Base-by-base conservation (phyloP, 1,284 basidiomycete genomes). In the Cutaneotrichosporon dermatis region DNA sequence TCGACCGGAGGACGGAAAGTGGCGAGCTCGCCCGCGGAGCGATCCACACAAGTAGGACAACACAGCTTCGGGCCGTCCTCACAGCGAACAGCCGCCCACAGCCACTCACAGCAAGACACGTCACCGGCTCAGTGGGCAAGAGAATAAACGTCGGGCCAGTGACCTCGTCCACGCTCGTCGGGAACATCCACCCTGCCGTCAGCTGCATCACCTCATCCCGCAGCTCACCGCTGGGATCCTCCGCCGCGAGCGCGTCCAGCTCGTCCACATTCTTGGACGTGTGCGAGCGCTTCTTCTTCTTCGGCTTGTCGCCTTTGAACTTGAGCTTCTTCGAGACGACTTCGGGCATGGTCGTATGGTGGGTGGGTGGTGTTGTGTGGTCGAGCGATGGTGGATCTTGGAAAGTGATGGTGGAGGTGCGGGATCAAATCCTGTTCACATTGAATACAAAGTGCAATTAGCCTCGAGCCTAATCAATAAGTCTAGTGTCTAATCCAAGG, bases 251-350 rank as follows among this genome's bases (percentile, higher is more conserved):
- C 15, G 66, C 69, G 46, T 70, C 72, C 44, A 74, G 60, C 25
- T 72, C 68, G 42, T 71, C 74, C 11, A 65, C 67, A 33, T 61
- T 70, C 2, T 60, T 58, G 6, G 50, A 57, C 46, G 70, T 65
- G 58, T 78, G 77, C 6, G 72, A 69, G 52, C 77, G 62, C 71
- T 80, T 80, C 75, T 80, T 80, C 74, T 80, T 80, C 71, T 79
- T 77, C n/a, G 68, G 60, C 67, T 78, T 78, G 54, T 80, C 80
- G 50, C 80, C 80, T 62, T 82, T 82, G 73, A 82, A 81, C 62
- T 79, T 75, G 60, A 79, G 75, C 63, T 77, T 76, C 57, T 76
- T 77, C 15, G 72, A 73, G 1, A 78, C 67, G 40, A 72, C 64
- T 6, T 65, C 69, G 15, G 71, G 37, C 59, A 61, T 61, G 45